A percentile compares a stretch with the other conserved stretches of the same genome.
phyloP scores from a whole-genome alignment of 2,329 filamentous ascomycete species.

The Hypoxylon sp. region DNA sequence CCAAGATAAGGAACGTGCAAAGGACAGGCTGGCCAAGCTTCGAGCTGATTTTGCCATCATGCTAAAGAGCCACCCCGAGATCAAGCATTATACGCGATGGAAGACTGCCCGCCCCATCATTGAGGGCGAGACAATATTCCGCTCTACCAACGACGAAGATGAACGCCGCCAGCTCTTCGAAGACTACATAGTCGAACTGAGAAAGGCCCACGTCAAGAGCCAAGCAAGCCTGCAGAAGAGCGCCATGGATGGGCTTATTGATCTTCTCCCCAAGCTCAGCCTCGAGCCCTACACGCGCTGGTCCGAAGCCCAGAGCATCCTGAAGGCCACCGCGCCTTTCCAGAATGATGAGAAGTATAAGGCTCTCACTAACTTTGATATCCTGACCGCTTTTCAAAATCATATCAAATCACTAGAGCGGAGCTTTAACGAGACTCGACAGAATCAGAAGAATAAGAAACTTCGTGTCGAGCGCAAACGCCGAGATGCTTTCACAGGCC shows the following conservation, averaged over 20 bases:
- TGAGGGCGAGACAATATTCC: conserved; percentile 93
- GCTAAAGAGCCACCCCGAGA: conserved; percentile 95
- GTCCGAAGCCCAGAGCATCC: conserved; percentile 85
- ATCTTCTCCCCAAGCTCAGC: conserved; percentile 79
- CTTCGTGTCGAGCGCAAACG: conserved; percentile 84
- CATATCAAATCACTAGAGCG: conserved; percentile 94
- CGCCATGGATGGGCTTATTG: conserved; percentile 83
- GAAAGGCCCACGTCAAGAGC: conserved; percentile 78
- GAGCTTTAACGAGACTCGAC: conserved; percentile 87
- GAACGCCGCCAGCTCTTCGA: conserved; percentile 92
- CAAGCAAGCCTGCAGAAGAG: conserved; percentile 76
- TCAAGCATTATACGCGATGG: conserved; percentile 96
- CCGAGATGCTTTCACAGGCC: conserved; percentile 78
- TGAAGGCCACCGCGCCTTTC: conserved; percentile 80
- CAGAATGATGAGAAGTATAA: conserved; percentile 86
- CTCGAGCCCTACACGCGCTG: conserved; percentile 94
- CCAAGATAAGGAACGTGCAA: conserved; percentile 93
- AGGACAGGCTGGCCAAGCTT: conserved; percentile 90
- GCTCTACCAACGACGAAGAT: conserved; percentile 84
- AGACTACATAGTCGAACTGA: conserved; percentile 88
- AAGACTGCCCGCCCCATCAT: conserved; percentile 94
- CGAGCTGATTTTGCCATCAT: conserved; percentile 94
- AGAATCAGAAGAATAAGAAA: conserved; percentile 84
- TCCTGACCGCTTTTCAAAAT: conserved; percentile 91
- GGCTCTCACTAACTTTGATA: conserved; percentile 84